Conservation (phyloP, 129 eudicot species). For the Solidago caesia region DNA sequence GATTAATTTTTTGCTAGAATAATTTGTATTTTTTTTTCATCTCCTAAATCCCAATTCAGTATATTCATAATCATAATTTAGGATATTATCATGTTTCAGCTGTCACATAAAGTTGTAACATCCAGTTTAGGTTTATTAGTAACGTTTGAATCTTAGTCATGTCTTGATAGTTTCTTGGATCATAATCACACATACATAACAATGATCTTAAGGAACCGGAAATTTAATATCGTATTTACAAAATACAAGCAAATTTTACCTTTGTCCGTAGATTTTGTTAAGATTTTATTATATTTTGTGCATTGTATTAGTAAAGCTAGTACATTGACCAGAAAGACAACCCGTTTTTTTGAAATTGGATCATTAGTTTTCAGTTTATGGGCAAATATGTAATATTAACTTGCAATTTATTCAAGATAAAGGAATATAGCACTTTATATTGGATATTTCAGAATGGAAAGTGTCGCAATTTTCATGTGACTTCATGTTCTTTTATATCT, state of each 20-base stretch:
- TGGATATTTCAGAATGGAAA: background rate
- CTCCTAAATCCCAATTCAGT: no score
- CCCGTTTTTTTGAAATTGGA: background rate
- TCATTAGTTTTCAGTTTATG: background rate
- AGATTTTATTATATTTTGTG: background rate
- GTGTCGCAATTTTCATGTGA: background rate
- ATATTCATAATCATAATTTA: no score
- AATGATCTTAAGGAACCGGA: background rate
- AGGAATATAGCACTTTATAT: background rate
- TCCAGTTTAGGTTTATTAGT: background rate
- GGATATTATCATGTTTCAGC: no score
- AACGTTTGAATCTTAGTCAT: background rate
- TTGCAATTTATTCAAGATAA: background rate
- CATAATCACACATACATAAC: background rate
- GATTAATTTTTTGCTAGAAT: no score
- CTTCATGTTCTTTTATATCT: background rate
- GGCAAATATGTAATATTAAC: background rate
- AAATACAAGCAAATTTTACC: background rate
- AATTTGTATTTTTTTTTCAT: no score
- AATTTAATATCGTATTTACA: background rate
- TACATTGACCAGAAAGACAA: background rate
- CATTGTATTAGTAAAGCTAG: background rate
- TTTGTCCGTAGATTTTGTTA: background rate
- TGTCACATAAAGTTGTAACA: no score
- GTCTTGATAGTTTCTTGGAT: background rate